These are phyloP conservation scores for Chionographis japonica DNA, from an alignment of 106 monocot species.

Conservation along the genomic window DNA sequence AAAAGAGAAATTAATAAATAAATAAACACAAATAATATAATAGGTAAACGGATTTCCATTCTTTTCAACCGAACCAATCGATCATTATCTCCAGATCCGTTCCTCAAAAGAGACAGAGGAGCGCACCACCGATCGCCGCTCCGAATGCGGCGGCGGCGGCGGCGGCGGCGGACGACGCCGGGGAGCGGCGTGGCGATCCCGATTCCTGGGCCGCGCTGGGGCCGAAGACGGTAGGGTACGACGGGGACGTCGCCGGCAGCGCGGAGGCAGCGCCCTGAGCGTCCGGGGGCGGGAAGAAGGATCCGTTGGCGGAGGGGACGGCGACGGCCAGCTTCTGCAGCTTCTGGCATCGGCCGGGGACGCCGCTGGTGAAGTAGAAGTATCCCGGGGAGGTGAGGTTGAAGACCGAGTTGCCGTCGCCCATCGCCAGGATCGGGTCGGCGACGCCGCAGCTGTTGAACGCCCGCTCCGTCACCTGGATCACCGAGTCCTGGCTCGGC, in stretches of 20 bases:
- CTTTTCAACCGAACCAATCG: no score
- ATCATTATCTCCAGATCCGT: no score
- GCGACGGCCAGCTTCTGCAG: slow-evolving; percentile 62
- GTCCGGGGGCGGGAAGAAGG: slow-evolving; percentile 19
- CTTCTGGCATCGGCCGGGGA: slow-evolving; percentile 64
- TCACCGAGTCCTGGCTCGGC: slow-evolving; percentile 88
- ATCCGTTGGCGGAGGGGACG: slow-evolving; percentile 48
- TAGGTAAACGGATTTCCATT: no score
- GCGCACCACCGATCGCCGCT: not conserved
- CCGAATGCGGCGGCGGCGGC: no score
- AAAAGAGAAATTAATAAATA: no score
- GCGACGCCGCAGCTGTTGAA: slow-evolving; percentile 48
- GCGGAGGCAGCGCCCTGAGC: not conserved
- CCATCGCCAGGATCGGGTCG: slow-evolving; percentile 43
- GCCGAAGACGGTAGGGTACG: slow-evolving; percentile 23
- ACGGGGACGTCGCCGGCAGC: slow-evolving; percentile 4
- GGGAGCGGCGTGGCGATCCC: not conserved
- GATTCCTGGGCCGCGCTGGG: slow-evolving; percentile 22
- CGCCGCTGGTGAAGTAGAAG: slow-evolving; percentile 69
- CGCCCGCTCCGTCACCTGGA: slow-evolving; percentile 69
- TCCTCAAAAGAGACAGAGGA: not conserved
- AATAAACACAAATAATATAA: no score
- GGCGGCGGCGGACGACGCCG: not conserved
- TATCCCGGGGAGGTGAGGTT: slow-evolving; percentile 59
- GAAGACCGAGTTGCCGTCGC: slow-evolving; percentile 87